Conservation (phyloP, 345 rosid genomes). For the Tarenaya hassleriana region DNA sequence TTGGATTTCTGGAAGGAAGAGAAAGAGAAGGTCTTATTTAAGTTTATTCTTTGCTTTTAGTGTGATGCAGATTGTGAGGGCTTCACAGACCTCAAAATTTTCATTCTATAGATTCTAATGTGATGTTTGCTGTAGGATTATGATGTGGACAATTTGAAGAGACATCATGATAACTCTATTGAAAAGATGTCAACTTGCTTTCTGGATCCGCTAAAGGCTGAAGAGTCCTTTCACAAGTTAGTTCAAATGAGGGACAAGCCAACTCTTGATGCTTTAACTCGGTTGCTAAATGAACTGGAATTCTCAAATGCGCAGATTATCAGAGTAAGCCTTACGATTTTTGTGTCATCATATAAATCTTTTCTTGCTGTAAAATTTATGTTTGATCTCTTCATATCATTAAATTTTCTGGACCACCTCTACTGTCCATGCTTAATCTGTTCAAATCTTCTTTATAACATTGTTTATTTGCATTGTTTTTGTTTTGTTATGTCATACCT, state of each 20-base stretch:
- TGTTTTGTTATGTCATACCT: background rate
- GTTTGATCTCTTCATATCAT: slow-evolving; percentile 16
- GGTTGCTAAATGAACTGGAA: slow-evolving; percentile 46
- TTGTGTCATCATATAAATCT: slow-evolving; percentile 12
- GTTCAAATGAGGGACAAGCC: slow-evolving; percentile 53
- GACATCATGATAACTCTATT: slow-evolving; percentile 37
- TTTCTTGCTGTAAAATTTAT: slow-evolving; percentile 6
- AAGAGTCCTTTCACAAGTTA: slow-evolving; percentile 57
- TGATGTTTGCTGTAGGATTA: slow-evolving; percentile 42
- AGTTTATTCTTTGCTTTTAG: slow-evolving; percentile 6
- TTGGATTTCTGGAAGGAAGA: slow-evolving; percentile 50
- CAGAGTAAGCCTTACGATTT: slow-evolving; percentile 36
- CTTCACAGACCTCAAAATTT: slow-evolving; percentile 9
- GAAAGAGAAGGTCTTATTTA: slow-evolving; percentile 31
- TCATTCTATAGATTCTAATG: slow-evolving; percentile 11
- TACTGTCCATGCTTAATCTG: slow-evolving; percentile 10
- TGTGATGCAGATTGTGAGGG: slow-evolving; percentile 15
- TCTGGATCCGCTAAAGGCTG: slow-evolving; percentile 70
- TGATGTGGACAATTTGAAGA: slow-evolving; percentile 44
- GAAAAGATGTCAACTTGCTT: slow-evolving; percentile 71
- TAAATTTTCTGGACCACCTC: slow-evolving; percentile 8
- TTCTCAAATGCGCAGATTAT: slow-evolving; percentile 31
- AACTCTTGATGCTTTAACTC: slow-evolving; percentile 46
- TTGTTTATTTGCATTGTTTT: slow-evolving; percentile 8
- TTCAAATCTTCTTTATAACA: slow-evolving; percentile 2